Percentiles rank a stretch among this genome's conserved stretches.
phyloP scores from a whole-genome alignment of 495 filamentous ascomycete species.

The Annulohypoxylon maeteangense region DNA sequence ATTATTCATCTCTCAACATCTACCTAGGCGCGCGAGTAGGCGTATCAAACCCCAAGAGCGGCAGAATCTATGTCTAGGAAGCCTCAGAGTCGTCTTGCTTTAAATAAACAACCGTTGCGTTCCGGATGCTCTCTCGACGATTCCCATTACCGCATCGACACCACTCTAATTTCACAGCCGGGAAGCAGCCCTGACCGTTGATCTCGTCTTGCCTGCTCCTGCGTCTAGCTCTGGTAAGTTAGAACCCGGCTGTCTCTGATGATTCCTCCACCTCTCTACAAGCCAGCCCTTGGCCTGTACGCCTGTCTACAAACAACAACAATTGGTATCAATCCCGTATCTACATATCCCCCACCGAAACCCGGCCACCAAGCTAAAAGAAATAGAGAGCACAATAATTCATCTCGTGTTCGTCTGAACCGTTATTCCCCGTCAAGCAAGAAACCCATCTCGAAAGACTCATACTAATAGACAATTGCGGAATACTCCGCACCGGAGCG shows the following conservation, averaged over 20 bases:
- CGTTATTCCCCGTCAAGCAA: slow-evolving; percentile 24
- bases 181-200: slow-evolving; percentile 10
- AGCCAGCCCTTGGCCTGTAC: slow-evolving; percentile 5
- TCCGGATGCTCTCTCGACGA: background rate
- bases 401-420: slow-evolving; percentile 17
- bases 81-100: slow-evolving; percentile 1
- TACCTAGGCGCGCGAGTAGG: slow-evolving; percentile 25
- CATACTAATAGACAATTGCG: background rate
- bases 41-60: background rate
- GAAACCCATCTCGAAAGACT: slow-evolving; percentile 9
- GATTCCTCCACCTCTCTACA: slow-evolving; percentile 33
- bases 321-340: slow-evolving; percentile 44
- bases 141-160: background rate
- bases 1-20: slow-evolving; percentile 20
- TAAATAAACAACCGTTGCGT: background rate
- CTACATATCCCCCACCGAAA: slow-evolving; percentile 34
- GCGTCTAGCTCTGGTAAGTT: background rate
- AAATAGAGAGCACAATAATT: slow-evolving; percentile 17
- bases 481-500: background rate
- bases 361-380: slow-evolving; percentile 22
- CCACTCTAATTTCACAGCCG: background rate
- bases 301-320: slow-evolving; percentile 5
- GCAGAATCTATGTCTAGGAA: background rate
- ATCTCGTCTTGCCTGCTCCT: background rate
- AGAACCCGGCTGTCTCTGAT: slow-evolving; percentile 20